Base-by-base conservation (phyloP, 768 basidiomycete genomes). In the Agrocybe pediades region DNA sequence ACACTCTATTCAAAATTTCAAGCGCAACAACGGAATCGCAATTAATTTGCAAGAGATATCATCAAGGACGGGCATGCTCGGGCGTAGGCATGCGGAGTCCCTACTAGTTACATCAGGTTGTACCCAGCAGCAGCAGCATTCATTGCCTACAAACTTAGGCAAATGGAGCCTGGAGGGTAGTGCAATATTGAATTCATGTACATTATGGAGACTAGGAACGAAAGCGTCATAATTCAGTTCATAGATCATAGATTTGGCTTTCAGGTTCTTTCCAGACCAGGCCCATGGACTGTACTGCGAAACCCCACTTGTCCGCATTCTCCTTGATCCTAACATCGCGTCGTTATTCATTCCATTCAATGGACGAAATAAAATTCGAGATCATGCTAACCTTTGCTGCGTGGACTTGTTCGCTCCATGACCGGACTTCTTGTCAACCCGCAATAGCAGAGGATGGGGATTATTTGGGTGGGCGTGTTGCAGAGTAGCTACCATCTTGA, bases 371-470 rank as follows among this genome's bases (percentile, higher is more conserved):
- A n/a, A n/a, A n/a, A n/a, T n/a, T n/a, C 33, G n/a, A n/a, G n/a
- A 36, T 15, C n/a, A n/a, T n/a, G n/a, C 33, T 60, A 83, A 87
- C 82, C 80, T 71, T 87, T 82, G 62, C 82, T 83, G 20, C 20
- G 86, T 91, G 13, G 83, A 82, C 70, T 90, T 92, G 6, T 92
- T 90, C 2, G 85, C 85, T 2, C 90, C 91, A 60, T 92, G 90
- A 1, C 90, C 90, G 1, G 87, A 81, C 65, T 90, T 90, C 70
- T 84, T 84, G 63, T 92, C 89, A 23, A 93, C 83, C 19, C 90
- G 81, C 44, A 92, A 72, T 17, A 94, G 74, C 11, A 93, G 73
- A 5, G 91, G 92, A 61, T 90, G 70, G 0, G 82, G 80, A 65
- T 92, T 93, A 42, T 83, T 61, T 1, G 87, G 77, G 1, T 82